Evolutionary conservation across 192 early-diverging fungal species (phyloP).

Genomic region (Coemansia javaensis): DNA sequence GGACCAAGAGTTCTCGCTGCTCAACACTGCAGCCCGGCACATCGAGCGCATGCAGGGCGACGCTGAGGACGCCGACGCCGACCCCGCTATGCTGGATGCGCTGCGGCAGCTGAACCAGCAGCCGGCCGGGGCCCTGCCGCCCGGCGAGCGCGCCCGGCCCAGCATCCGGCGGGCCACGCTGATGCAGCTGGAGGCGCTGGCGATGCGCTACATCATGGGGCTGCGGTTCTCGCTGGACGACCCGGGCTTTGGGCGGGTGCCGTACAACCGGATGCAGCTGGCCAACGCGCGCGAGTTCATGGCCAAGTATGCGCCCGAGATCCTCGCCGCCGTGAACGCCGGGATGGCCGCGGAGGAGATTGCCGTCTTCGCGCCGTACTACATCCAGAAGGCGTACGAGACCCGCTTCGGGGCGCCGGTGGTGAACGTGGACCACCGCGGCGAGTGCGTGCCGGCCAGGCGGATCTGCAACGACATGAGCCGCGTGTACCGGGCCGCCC

Average conservation of each 20-base stretch:
- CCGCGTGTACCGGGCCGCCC: slow-evolving; percentile 7
- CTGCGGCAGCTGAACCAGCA: not conserved
- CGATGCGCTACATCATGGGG: slow-evolving; percentile 15
- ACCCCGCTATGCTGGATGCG: too few species aligned
- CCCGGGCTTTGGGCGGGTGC: not conserved
- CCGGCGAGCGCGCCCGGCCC: not conserved
- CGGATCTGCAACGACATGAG: slow-evolving; percentile 24
- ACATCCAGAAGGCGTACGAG: slow-evolving; percentile 35
- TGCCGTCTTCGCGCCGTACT: slow-evolving; percentile 20
- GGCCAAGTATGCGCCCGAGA: slow-evolving; percentile 20
- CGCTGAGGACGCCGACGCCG: too few species aligned
- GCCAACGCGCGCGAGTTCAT: slow-evolving; percentile 19
- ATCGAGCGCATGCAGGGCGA: not conserved
- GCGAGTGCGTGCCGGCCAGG: slow-evolving; percentile 8
- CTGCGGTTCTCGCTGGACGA: slow-evolving; percentile 4
- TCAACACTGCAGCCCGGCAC: too few species aligned
- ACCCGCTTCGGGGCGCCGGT: slow-evolving; percentile 14
- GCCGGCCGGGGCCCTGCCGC: not conserved
- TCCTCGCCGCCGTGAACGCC: slow-evolving; percentile 12
- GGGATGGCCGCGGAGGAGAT: slow-evolving; percentile 4
- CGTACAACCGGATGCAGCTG: slow-evolving; percentile 2
- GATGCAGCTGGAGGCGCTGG: slow-evolving; percentile 13
- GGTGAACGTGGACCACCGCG: slow-evolving; percentile 28
- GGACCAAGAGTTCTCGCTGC: not conserved
- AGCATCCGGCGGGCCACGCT: not conserved